Base-by-base conservation (phyloP, 257 asterid genomes). In the Eucommia ulmoides region DNA sequence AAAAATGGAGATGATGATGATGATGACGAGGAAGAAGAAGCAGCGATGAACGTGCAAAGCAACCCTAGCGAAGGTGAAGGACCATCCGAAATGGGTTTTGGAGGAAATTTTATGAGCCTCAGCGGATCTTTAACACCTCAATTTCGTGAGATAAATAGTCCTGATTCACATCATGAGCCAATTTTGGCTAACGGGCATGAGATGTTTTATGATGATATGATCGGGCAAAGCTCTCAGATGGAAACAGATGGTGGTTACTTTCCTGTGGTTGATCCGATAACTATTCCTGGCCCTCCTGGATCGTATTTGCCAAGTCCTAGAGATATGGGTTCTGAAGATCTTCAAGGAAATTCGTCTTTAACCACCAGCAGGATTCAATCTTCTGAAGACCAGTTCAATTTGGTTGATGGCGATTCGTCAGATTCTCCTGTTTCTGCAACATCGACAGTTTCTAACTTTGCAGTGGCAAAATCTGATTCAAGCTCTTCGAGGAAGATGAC, bases 261-360 rank as follows among this genome's bases (percentile, higher is more conserved):
- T 60, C 63, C 55, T 41, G 84, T 75, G 67, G 95, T 88, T 23
- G 97, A 85, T 58, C 79, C 87, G 23, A 81, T 81, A 57, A 83
- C 83, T 23, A 89, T 89, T 57, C 97, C 97, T 0, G 97, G 96
- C 33, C 97, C 97, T 2, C 96, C 94, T 0, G 97, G 97, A 52
- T 89, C 94, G 0, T 89, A 80, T 69, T 68, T 88, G 60, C 97
- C 96, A 0, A 88, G 97, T 57, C 97, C 95, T 0, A 83, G 88
- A 18, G 89, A 76, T 23, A 77, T 72, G 83, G 65, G 68, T 60
- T 79, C 95, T 0, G 95, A 82, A 72, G 95, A 79, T 54, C 70
- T 78, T 65, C 84, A 72, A 25, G 96, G 93, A 48, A 76, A 71
- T 67, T 84, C 97, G 20, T 82, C 94, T 2, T 55, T 85, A 49